Conservation (phyloP, 2,329 filamentous ascomycete genomes). For the Penicillium digitatum region DNA sequence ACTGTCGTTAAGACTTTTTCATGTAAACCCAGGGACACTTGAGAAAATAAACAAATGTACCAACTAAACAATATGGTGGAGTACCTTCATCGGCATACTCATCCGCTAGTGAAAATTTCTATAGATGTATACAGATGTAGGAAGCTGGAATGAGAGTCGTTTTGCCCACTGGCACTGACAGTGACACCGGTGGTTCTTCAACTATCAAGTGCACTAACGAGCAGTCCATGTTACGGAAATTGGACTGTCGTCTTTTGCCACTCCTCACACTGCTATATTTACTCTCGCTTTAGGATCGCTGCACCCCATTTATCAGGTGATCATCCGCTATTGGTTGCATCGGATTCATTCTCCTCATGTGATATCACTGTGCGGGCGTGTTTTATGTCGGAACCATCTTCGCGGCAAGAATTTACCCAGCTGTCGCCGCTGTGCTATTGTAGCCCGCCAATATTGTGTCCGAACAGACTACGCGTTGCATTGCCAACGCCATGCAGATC, state of each 20-base stretch:
- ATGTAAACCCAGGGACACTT: background rate
- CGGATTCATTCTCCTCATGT: conserved; percentile 60
- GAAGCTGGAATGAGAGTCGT: no score
- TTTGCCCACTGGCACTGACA: background rate
- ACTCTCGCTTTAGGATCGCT: conserved; percentile 3
- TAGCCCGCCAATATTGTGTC: conserved; percentile 72
- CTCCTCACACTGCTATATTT: conserved; percentile 35
- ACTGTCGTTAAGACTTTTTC: background rate
- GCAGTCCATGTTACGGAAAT: conserved; percentile 41
- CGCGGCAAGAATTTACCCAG: conserved; percentile 20
- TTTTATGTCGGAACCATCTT: conserved; percentile 8
- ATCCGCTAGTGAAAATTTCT: no score
- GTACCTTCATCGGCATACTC: no score
- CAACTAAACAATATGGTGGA: background rate
- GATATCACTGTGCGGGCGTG: conserved; percentile 45
- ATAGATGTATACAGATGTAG: no score
- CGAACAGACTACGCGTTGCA: conserved; percentile 65
- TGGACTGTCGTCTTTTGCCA: conserved; percentile 45
- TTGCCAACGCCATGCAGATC: conserved; percentile 68
- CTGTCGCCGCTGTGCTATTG: conserved; percentile 58
- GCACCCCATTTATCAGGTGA: conserved; percentile 58
- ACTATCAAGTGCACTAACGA: conserved; percentile 34
- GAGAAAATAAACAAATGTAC: background rate
- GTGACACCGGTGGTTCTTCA: background rate
- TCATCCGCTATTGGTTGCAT: conserved; percentile 56